phyloP scores from a whole-genome alignment of 2,329 filamentous ascomycete species.

The Cercospora sp. region DNA sequence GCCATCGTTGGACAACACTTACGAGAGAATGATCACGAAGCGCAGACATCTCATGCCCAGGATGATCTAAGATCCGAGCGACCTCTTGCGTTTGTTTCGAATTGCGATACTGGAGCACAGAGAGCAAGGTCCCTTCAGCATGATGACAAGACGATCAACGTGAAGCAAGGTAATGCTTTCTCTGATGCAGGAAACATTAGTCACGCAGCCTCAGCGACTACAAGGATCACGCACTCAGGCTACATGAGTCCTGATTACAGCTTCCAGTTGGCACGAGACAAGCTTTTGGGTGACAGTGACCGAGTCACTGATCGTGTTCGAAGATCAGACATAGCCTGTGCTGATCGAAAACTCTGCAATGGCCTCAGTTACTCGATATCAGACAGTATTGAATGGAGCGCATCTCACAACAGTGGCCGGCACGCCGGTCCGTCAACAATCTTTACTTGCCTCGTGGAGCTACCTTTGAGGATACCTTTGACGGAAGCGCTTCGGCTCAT shows the following conservation, averaged over 20 bases:
- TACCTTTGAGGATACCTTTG: not conserved
- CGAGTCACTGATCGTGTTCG: not conserved
- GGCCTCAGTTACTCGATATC: not conserved
- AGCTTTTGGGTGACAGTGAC: not conserved
- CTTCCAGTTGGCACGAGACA: not conserved
- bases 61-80: not conserved
- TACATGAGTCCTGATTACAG: slow-evolving; percentile 3
- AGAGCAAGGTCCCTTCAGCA: not conserved
- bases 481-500: not conserved
- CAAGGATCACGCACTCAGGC: not conserved
- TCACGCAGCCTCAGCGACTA: not conserved
- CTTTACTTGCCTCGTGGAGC: not conserved
- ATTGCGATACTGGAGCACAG: not conserved
- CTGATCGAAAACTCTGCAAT: not conserved
- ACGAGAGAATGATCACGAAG: not conserved
- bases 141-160: not conserved
- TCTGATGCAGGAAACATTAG: not conserved
- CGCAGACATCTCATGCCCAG: not conserved
- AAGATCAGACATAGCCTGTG: not conserved
- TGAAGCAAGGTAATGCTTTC: not conserved
- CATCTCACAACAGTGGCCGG: not conserved
- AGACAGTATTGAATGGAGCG: not conserved
- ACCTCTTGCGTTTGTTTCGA: not conserved
- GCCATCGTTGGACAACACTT: not conserved
- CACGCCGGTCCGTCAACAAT: not conserved